These are phyloP conservation scores for Leishmania amazonensis DNA, from an alignment of 208 protist species.

Conservation along the genomic window DNA sequence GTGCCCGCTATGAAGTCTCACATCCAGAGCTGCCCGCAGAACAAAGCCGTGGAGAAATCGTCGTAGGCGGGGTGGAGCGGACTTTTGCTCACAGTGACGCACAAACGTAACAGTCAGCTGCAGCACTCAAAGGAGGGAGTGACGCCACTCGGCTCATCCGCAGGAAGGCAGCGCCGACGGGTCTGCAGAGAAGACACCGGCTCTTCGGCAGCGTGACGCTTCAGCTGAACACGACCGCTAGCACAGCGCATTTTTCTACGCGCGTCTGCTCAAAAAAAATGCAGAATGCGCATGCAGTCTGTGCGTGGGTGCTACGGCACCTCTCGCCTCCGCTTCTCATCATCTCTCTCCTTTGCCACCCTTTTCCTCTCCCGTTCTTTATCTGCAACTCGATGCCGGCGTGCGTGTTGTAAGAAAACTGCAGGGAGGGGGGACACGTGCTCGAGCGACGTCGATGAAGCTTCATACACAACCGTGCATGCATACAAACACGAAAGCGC, in stretches of 20 bases:
- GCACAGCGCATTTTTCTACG: not conserved
- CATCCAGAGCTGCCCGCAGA: constrained; percentile 53
- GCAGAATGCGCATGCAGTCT: not conserved
- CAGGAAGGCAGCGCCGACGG: not conserved
- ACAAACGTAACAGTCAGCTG: not conserved
- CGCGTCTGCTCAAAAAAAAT: not conserved
- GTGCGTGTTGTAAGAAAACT: not conserved
- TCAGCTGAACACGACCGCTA: not conserved
- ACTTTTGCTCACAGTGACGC: no score
- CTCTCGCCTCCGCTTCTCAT: not conserved
- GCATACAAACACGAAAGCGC: not conserved
- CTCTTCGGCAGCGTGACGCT: not conserved
- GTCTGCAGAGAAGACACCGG: not conserved
- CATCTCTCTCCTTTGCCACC: not conserved
- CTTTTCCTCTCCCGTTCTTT: not conserved
- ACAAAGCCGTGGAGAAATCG: constrained; percentile 35
- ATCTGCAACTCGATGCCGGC: not conserved
- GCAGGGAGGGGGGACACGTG: not conserved
- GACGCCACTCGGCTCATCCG: not conserved
- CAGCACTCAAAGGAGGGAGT: not conserved
- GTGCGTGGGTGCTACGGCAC: not conserved
- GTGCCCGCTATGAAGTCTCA: constrained; percentile 73
- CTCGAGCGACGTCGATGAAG: not conserved
- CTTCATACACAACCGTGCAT: not conserved
- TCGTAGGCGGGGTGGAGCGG: not conserved